Evolutionary conservation across 2,329 filamentous ascomycete genomes (phyloP), one percentile per base, ranked within the genome.

Genomic region (Cladophialophora bantiana): DNA sequence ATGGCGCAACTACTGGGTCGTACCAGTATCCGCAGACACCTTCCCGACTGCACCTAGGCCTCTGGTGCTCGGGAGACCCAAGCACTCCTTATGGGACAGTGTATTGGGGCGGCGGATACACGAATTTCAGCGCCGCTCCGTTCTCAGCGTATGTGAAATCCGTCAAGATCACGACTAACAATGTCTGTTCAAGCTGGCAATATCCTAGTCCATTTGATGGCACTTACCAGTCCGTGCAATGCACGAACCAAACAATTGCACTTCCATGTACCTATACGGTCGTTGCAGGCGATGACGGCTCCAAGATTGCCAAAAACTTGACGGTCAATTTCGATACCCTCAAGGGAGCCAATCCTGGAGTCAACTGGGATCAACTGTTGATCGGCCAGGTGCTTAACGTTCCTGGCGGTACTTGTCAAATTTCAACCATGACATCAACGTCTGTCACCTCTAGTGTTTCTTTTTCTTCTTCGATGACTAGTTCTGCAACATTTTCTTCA

Each of bases 11-110:
- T 2, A 66, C 48, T 60, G 87, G 85, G 56, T 66, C 89, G 78
- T 98, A 89, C 85, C 84, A 91, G 75, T 98, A 87, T 83, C 95
- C 95, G 4, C 95, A 98, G 81, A 96, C 93, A 0, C 95, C 95
- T 3, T 82, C 94, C 15, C 91, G 94, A 71, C 87, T 99, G 55
- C 93, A 97, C 83, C 85, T 99, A 54, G 98, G 94, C 18, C 88
- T 99, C 75, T 99, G 95, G 95, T 94, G 94, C 48, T 95, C 92
- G 74, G 95, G 95, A 75, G 87, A 91, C 58, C 81, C 88, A 12
- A 85, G 84, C 76, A 97, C 96, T 77, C 89, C 86, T 48, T 76
- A 90, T 76, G 94, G 94, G 64, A 98, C 94, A 32, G 86, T 97
- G 70, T 84, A 89, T 62, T 99, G 95, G 95, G 92, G 89, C 65